Base-by-base conservation (phyloP, 148 eudicot genomes). In the Amaranthus hypochondriacus region DNA sequence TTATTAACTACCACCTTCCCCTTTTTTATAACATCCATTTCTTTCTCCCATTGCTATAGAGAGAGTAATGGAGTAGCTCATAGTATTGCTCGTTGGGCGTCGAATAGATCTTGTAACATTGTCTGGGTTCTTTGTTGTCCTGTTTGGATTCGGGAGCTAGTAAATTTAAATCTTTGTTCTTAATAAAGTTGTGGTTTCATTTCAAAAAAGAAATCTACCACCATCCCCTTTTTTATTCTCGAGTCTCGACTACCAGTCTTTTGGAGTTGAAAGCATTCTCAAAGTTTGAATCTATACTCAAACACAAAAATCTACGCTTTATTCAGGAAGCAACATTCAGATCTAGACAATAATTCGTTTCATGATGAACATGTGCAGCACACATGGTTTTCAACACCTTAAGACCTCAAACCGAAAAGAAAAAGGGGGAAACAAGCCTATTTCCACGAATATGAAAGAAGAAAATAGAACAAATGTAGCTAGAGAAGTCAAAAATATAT, bases 401-500 rank as follows among this genome's bases (percentile, higher is more conserved):
- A 66, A 3, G 54, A 51, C n/a, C 52, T 56, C 6, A 54, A 39
- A 69, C 55, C 14, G 13, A 11, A 56, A 42, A 48, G 4, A 10
- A n/a, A n/a, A n/a, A n/a, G 11, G 2, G 5, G 6, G 13, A 7
- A 42, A 70, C 3, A 15, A 12, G 57, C 0, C 9, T 9, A 44
- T n/a, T 14, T 11, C 5, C 61, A 53, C 21, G 46, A 6, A 62
- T 9, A 48, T 4, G 44, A 9, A 50, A 11, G 11, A 60, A n/a
- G 28, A 18, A 47, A 43, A 64, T 11, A 51, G 68, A 67, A 58
- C 14, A 11, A 11, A 12, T 43, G 5, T 82, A 95, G 97, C 98
- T 89, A 77, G 99, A 95, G 77, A 95, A 95, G 87, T 95, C 97
- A 72, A 94, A 92, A 81, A 92, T 71, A 95, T 97, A 80, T 95